Evolutionary conservation across 2,329 filamentous ascomycete genomes (phyloP), one percentile per base, ranked within the genome.

Genomic region (Pyrenochaeta sp.): DNA sequence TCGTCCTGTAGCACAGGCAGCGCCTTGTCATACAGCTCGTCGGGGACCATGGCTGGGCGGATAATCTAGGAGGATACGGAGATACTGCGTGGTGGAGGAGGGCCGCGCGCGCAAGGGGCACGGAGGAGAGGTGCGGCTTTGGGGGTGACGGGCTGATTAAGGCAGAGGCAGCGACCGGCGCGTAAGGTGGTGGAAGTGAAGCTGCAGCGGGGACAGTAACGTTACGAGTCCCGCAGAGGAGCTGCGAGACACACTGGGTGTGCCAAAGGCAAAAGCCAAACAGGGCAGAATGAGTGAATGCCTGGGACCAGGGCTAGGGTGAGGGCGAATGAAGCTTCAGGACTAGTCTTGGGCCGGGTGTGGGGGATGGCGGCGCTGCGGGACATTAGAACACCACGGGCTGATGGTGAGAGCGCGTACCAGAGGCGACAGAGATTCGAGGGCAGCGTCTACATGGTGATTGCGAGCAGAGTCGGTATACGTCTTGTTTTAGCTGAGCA

Each of bases 21-120:
- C 72, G 91, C 96, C 65, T 94, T 83, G 62, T 96, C 91, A 77
- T 95, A 96, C 42, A 93, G 85, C 61, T 92, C 86, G 79, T 97
- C 93, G 62, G 92, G 89, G 52, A 96, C 86, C 93, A 97, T 96
- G 68, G 51, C 81, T 36, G 41, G 32, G 47, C 28, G 29, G 39
- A 36, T 32, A 41, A 32, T 13, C 20, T 28, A 23, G 30, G 37
- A 40, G 23, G 37, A 43, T 19, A 41, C 27, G 44, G 14, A 20
- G 28, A 36, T 31, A 13, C 34, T 29, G n/a, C 24, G 20, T 32
- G 44, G 18, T 22, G 28, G 31, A 24, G 24, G 42, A 27, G 18
- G 38, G 44, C 35, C 40, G 35, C 38, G 39, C 19, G 46, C 26
- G 39, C 29, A 39, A 35, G 24, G 38, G 30, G 32, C 17, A 29